Evolutionary conservation across 192 early-diverging fungal species (phyloP).

Genomic region (Umbelopsis ramanniana): DNA sequence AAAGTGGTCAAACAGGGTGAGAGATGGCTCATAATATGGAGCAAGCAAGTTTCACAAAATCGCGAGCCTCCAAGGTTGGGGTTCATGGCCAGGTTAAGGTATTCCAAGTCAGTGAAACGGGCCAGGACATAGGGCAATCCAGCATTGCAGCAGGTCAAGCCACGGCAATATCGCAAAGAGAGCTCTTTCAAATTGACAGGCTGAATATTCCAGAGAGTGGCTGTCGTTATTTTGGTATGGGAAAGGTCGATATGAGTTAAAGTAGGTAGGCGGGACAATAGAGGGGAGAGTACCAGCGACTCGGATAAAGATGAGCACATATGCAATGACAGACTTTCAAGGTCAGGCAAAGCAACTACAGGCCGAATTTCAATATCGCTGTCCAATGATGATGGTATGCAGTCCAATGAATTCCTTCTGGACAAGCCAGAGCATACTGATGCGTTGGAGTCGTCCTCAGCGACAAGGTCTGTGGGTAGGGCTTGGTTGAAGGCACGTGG

Average conservation of each 20-base stretch:
- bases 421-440: neutral
- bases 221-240: conserved; percentile 1
- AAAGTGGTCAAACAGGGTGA: neutral
- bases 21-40: neutral
- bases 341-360: neutral
- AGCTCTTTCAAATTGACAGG: neutral
- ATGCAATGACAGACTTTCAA: neutral
- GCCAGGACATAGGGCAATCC: neutral
- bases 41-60: neutral
- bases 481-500: conserved; percentile 9
- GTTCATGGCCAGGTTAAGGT: conserved; percentile 10
- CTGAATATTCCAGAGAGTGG: neutral
- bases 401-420: neutral
- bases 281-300: neutral
- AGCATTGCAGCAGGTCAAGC: conserved; percentile 10
- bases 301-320: conserved; percentile 13
- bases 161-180: neutral
- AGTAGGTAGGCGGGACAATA: neutral
- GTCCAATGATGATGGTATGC: neutral
- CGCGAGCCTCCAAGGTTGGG: conserved; percentile 5
- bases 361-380: neutral
- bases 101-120: neutral
- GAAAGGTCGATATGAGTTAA: neutral
- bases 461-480: neutral
- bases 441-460: neutral